Percentiles rank a stretch among this genome's conserved stretches.
Conservation (phyloP, 495 filamentous ascomycete genomes). For the Astrocystis sublimbata region DNA sequence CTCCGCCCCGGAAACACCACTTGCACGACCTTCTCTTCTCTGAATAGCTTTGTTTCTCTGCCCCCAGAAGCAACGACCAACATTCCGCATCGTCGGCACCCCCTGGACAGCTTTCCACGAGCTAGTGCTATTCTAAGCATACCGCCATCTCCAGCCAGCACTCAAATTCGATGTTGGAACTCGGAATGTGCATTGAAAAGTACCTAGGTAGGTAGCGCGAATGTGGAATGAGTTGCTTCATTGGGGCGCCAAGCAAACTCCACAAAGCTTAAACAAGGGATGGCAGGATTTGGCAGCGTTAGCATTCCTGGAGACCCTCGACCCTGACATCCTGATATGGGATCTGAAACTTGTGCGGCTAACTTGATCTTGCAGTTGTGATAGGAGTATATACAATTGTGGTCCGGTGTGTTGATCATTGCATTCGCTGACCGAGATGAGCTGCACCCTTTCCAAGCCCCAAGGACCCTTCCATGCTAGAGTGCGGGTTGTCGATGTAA, state of each 20-base stretch:
- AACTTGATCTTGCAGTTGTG: background rate
- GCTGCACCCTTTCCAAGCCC: background rate
- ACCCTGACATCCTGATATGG: no score
- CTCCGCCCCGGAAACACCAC: background rate
- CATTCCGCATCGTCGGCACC: background rate
- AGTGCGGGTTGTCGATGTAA: no score
- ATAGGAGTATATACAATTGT: conserved; percentile 6
- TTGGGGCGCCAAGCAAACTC: conserved; percentile 4
- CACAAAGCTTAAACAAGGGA: conserved; percentile 4
- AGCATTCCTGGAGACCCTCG: background rate
- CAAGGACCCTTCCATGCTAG: no score
- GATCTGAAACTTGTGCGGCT: background rate
- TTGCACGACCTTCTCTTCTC: conserved; percentile 5
- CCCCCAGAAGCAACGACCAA: background rate
- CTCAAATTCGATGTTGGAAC: background rate
- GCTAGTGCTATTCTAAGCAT: background rate
- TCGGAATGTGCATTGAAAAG: background rate
- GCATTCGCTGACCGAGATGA: conserved; percentile 4
- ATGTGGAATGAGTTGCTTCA: background rate
- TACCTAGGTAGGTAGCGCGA: background rate
- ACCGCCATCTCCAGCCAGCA: no score
- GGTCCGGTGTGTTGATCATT: background rate
- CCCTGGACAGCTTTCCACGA: background rate
- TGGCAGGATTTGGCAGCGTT: background rate
- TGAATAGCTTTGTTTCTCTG: background rate